phyloP scores from a whole-genome alignment of 495 filamentous ascomycete genomes.

The Bombardia bombarda region DNA sequence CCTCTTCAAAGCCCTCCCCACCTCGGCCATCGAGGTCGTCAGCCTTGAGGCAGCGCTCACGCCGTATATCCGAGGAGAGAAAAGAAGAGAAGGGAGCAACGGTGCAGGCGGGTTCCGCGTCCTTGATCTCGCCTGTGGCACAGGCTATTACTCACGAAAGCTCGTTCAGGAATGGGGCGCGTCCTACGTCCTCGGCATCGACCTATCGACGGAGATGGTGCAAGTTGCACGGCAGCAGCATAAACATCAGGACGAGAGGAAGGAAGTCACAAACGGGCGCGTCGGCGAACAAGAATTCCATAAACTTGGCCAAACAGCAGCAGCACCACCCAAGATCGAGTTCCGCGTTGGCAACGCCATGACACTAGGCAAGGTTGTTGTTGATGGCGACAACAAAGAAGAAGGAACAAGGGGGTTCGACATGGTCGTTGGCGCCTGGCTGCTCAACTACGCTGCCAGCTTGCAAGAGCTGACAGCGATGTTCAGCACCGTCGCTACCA shows the following conservation, averaged over 20 bases:
- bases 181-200: constrained; percentile 23
- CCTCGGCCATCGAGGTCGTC: neutral
- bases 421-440: constrained; percentile 29
- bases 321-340: too few species aligned
- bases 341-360: constrained; percentile 6
- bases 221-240: constrained; percentile 9
- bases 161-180: constrained; percentile 9
- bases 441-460: constrained; percentile 32
- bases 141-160: constrained; percentile 6
- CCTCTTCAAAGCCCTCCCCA: neutral
- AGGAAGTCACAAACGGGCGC: neutral
- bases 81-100: too few species aligned
- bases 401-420: constrained; percentile 26
- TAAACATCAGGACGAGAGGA: neutral
- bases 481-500: constrained; percentile 26
- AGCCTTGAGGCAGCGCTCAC: neutral
- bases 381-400: too few species aligned
- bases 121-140: constrained; percentile 14
- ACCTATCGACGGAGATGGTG: constrained; percentile 27
- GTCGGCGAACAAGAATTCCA: too few species aligned
- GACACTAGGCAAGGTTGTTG: constrained; percentile 3
- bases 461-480: constrained; percentile 19
- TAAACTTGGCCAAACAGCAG: too few species aligned
- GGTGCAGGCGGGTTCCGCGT: constrained; percentile 3
- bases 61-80: neutral